Evolutionary conservation across 495 filamentous ascomycete genomes (phyloP), one percentile per base, ranked within the genome.

Genomic region (Saxophila tyrrhenica): DNA sequence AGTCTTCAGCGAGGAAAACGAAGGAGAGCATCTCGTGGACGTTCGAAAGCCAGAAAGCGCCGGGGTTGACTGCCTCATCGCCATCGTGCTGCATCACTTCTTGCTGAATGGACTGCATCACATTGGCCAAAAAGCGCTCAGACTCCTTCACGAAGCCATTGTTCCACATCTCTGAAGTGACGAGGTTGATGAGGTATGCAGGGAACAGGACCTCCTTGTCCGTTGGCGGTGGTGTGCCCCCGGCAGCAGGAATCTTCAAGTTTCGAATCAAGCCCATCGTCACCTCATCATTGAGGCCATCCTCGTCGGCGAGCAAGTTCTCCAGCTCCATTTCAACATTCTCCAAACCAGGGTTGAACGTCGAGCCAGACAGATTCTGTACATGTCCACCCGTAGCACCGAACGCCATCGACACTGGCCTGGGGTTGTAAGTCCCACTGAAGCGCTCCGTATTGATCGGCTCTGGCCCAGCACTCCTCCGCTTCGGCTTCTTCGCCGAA

Each of bases 81-180:
- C 89, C 91, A 52, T 97, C 90, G 64, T 96, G 87, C 60, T 94
- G 85, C 94, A 97, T 97, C 48, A 99, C 92, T 65, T 97, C 92
- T 65, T 96, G 91, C 65, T 99, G 92, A 62, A 99, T 95, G 19
- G 87, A 94, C 67, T 97, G 92, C 92, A 99, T 99, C 61, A 99
- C 91, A 66, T 97, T 99, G 54, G 92, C 92, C 51, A 99, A 73
- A 75, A 99, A 99, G 52, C 90, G 86, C 71, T 99, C 92, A 21
- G 92, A 97, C 72, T 99, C 92, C 74, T 99, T 97, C 58, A 99
- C 94, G 66, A 95, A 99, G 23, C 92, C 92, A 64, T 99, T 99
- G 75, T 99, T 99, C 92, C 92, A 99, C 92, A 99, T 99, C 71
- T 99, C 92, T 13, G 89, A 95, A 15, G 92, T 99, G 45, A 99